phyloP scores from a whole-genome alignment of 2,329 filamentous ascomycete genomes.

The Pyricularia pennisetigena region DNA sequence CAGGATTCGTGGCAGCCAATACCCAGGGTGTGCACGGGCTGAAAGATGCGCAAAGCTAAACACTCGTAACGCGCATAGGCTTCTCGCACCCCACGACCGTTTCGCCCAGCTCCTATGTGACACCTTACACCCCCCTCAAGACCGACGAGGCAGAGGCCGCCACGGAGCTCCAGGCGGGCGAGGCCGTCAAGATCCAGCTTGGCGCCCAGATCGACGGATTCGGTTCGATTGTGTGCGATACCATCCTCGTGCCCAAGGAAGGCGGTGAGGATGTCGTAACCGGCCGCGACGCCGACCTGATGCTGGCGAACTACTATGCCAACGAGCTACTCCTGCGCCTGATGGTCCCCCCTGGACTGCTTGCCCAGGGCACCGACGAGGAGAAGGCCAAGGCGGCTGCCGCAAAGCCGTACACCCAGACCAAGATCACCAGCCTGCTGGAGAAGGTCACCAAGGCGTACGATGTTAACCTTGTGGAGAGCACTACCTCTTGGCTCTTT shows the following conservation, averaged over 20 bases:
- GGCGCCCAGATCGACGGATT: conserved; percentile 96
- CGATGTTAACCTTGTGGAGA: conserved; percentile 89
- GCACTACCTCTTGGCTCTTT: conserved; percentile 95
- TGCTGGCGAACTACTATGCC: conserved; percentile 87
- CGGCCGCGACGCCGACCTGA: conserved; percentile 74
- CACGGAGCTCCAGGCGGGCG: conserved; percentile 68
- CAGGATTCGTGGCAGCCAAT: background rate
- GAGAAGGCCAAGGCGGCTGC: conserved; percentile 87
- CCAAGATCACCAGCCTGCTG: conserved; percentile 75
- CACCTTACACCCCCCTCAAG: conserved; percentile 87
- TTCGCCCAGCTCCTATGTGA: conserved; percentile 88
- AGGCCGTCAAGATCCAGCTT: conserved; percentile 96
- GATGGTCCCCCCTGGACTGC: conserved; percentile 81
- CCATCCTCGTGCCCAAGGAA: conserved; percentile 60
- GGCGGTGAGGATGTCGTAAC: conserved; percentile 52
- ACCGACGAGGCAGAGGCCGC: conserved; percentile 80
- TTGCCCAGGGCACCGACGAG: conserved; percentile 78
- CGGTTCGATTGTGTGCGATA: conserved; percentile 92
- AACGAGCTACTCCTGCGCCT: conserved; percentile 90
- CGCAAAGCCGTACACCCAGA: conserved; percentile 74
- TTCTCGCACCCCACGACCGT: conserved; percentile 92
- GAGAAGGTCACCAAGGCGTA: conserved; percentile 90
- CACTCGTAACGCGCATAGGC: conserved; percentile 35
- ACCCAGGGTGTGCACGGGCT: background rate
- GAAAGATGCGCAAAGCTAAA: background rate